These are phyloP conservation scores for Coniophora puteana DNA, from an alignment of 1,284 basidiomycete species.

Conservation along the genomic window DNA sequence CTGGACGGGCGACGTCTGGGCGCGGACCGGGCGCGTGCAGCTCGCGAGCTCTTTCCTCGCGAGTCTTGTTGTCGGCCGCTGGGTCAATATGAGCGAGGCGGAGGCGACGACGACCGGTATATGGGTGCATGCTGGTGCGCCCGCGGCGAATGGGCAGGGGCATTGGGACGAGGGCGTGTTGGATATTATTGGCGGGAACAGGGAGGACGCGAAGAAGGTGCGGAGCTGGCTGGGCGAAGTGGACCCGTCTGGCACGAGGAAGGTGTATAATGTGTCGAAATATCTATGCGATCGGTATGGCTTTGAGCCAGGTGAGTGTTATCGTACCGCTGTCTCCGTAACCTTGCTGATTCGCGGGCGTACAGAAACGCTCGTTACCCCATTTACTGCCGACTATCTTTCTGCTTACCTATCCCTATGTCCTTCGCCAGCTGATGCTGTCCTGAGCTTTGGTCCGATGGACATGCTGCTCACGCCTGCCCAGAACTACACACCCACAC, in stretches of 20 bases:
- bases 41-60: conserved; percentile 70
- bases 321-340: too few relatives aligned
- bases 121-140: conserved; percentile 50
- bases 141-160: conserved; percentile 33
- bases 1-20: conserved; percentile 71
- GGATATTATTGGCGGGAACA: conserved; percentile 70
- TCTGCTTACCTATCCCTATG: conserved; percentile 72
- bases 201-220: conserved; percentile 66
- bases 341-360: conserved; percentile 1
- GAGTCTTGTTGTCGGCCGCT: conserved; percentile 67
- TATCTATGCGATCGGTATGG: conserved; percentile 79
- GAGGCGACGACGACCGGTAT: conserved; percentile 76
- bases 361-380: conserved; percentile 66
- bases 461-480: conserved; percentile 71
- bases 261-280: conserved; percentile 61
- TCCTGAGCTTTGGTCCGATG: conserved; percentile 76
- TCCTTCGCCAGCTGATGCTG: conserved; percentile 65
- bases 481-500: conserved; percentile 65
- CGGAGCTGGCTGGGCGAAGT: conserved; percentile 76
- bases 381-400: conserved; percentile 73
- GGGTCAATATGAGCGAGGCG: conserved; percentile 67
- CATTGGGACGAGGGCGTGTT: conserved; percentile 77
- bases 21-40: conserved; percentile 62
- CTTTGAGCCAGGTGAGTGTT: conserved; percentile 63
- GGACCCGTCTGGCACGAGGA: conserved; percentile 56